Conservation (phyloP, 169 alveolate species). For the Babesia sp. region DNA sequence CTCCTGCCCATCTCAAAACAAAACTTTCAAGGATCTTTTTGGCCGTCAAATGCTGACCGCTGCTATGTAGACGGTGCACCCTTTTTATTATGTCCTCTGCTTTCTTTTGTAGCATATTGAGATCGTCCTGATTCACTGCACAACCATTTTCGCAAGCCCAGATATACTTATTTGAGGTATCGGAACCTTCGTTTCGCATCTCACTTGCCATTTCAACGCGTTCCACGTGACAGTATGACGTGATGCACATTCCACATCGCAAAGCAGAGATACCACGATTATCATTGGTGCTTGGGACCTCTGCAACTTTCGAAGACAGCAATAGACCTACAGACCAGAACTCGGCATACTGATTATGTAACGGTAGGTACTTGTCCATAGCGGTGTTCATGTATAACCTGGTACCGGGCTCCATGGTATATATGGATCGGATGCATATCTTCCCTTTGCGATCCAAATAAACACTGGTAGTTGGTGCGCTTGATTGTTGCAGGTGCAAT, state of each 20-base stretch:
- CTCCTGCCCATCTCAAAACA: conserved; percentile 71
- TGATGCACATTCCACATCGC: conserved; percentile 37
- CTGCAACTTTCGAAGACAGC: conserved; percentile 4
- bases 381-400: conserved; percentile 74
- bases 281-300: neutral
- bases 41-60: conserved; percentile 75
- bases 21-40: conserved; percentile 69
- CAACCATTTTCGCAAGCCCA: conserved; percentile 54
- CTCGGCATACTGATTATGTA: conserved; percentile 70
- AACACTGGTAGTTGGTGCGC: conserved; percentile 80
- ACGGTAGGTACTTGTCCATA: conserved; percentile 82
- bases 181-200: neutral
- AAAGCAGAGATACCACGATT: conserved; percentile 8
- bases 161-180: neutral
- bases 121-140: conserved; percentile 21
- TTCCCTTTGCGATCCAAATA: conserved; percentile 77
- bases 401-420: conserved; percentile 81
- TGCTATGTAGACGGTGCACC: conserved; percentile 69
- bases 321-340: conserved; percentile 53
- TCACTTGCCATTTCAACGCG: neutral
- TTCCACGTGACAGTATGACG: conserved; percentile 17
- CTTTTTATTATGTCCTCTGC: conserved; percentile 54
- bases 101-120: conserved; percentile 61
- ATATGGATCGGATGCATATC: conserved; percentile 79
- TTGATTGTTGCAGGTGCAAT: conserved; percentile 79